A percentile compares a stretch with the other conserved stretches of the same genome.
Evolutionary conservation across 352 stramenopile species (phyloP).

Genomic region (Phytopythium litorale): DNA sequence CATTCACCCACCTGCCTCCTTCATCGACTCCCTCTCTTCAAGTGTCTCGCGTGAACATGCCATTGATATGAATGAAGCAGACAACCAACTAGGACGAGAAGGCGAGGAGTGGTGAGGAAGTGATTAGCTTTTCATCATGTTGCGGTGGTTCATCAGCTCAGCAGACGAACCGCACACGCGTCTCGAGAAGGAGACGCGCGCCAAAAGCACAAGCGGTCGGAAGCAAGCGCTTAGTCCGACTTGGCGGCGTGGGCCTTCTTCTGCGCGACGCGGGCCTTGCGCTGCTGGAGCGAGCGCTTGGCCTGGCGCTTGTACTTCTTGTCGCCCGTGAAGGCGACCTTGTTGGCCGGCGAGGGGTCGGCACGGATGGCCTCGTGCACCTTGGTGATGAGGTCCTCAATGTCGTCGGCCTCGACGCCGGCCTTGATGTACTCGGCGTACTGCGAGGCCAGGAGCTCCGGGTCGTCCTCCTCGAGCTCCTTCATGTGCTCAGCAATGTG

Average conservation of each 20-base stretch:
- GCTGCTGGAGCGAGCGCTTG: constrained; percentile 94
- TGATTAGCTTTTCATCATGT: constrained; percentile 9
- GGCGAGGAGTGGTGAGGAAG: background rate
- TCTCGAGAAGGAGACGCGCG: background rate
- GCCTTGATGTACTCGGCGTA: constrained; percentile 95
- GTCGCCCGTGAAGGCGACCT: constrained; percentile 90
- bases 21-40: too few species aligned
- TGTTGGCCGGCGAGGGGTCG: constrained; percentile 91
- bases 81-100: background rate
- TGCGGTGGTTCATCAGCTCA: background rate
- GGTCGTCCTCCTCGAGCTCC: constrained; percentile 99
- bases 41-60: too few species aligned
- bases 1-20: too few species aligned
- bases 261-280: constrained; percentile 93
- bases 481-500: constrained; percentile 99
- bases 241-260: constrained; percentile 95
- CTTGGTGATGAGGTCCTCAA: constrained; percentile 90
- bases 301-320: constrained; percentile 93
- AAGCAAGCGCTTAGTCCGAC: constrained; percentile 32
- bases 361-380: constrained; percentile 98
- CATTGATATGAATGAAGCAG: too few species aligned
- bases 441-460: constrained; percentile 96
- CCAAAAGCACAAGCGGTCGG: background rate
- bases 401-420: constrained; percentile 91
- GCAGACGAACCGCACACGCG: background rate